Percentiles rank a stretch among this genome's conserved stretches.
These are phyloP conservation scores for Nitzschia sp. DNA, from an alignment of 108 stramenopile genomes.

Conservation along the genomic window DNA sequence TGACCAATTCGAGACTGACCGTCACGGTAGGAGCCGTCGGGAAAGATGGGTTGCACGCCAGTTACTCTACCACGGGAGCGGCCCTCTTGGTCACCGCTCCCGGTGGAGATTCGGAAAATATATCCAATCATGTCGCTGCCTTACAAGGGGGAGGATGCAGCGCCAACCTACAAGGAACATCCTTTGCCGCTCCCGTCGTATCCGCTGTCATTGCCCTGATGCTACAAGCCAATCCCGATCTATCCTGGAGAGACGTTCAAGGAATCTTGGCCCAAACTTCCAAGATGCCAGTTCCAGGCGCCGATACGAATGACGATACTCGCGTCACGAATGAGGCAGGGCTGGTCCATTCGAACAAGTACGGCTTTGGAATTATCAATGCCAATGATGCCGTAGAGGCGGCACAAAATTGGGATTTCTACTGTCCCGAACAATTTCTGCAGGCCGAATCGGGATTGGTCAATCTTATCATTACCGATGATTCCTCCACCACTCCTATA, in stretches of 20 bases:
- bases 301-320: slow-evolving; percentile 7
- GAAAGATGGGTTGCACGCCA: slow-evolving; percentile 30
- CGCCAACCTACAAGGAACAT: slow-evolving; percentile 29
- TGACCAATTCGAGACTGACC: slow-evolving; percentile 30
- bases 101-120: slow-evolving; percentile 36
- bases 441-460: slow-evolving; percentile 12
- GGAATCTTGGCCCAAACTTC: slow-evolving; percentile 44
- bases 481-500: background rate
- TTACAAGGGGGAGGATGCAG: slow-evolving; percentile 24
- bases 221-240: slow-evolving; percentile 42
- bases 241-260: slow-evolving; percentile 58
- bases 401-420: slow-evolving; percentile 28
- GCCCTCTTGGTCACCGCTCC: slow-evolving; percentile 44
- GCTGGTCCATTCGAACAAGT: slow-evolving; percentile 38
- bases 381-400: slow-evolving; percentile 35
- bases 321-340: slow-evolving; percentile 36
- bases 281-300: background rate
- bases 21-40: slow-evolving; percentile 48
- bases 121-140: slow-evolving; percentile 23
- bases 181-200: slow-evolving; percentile 44
- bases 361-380: slow-evolving; percentile 57
- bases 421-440: slow-evolving; percentile 18
- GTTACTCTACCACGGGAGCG: slow-evolving; percentile 41
- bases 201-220: slow-evolving; percentile 48
- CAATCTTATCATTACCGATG: slow-evolving; percentile 8